Base-by-base conservation (phyloP, 768 basidiomycete genomes). In the Dentipellis sp. region DNA sequence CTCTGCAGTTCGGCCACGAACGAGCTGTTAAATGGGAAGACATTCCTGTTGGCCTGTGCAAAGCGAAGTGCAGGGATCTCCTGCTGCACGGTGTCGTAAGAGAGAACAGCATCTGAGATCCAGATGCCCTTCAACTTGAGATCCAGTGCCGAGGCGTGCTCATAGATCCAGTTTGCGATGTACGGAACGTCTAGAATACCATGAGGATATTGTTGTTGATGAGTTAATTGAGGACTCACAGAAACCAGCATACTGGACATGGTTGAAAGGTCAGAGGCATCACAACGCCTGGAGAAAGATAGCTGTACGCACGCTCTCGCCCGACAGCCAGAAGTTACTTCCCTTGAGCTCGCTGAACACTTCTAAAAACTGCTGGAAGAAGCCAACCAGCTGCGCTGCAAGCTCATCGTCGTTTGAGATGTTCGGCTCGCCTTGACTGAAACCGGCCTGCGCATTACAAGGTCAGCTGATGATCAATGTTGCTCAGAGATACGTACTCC, bases 51-150 rank as follows among this genome's bases (percentile, higher is more conserved):
- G 49, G 80, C 78, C 76, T 81, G 59, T 12, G 48, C 84, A 56
- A 88, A 88, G 54, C 78, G 72, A 17, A 87, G 78, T 0, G 84
- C 84, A 3, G 86, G 84, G 42, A 88, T 86, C 65, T 88, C 75
- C 59, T 79, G 71, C 68, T 86, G 83, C 3, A 88, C 80, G 3
- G 86, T 74, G 37, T 76, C 73, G 77, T 80, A 86, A 1, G 81
- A 81, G 6, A 88, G 63, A 3, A 72, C 59, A 1, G 64, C 83
- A 68, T 87, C 84, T 19, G 74, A 71, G 45, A 85, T 80, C 83
- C 84, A 86, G 19, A 84, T 81, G 4, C 86, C 85, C 63, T 83
- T 78, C 16, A 87, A 73, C 23, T 75, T 69, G 35, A 88, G 72
- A 46, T 78, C 75, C 14, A 86, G 49, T 0, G 67, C 62, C 1